These are phyloP conservation scores for Phyllosticta paracitricarpa DNA, from an alignment of 2,329 filamentous ascomycete species.

Conservation along the genomic window DNA sequence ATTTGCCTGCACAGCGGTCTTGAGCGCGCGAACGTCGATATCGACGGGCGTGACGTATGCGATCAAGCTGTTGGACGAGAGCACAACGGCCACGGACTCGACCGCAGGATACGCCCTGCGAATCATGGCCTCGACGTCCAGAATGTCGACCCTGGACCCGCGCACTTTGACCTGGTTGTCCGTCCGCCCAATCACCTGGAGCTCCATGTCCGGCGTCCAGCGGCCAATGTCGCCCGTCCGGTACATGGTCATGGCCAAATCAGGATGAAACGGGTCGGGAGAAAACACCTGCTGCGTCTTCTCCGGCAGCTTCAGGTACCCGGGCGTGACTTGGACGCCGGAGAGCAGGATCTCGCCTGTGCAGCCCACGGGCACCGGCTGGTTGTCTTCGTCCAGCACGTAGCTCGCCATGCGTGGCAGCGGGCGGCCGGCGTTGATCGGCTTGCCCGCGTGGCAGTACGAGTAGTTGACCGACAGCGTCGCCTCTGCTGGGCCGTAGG, in stretches of 20 bases:
- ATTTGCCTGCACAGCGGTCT: background rate
- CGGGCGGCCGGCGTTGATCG: constrained; percentile 3
- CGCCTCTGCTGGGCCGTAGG: constrained; percentile 7
- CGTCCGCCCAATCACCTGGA: constrained; percentile 12
- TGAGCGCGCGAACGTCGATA: background rate
- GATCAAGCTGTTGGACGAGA: background rate
- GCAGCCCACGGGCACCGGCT: constrained; percentile 7
- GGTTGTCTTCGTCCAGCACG: constrained; percentile 6
- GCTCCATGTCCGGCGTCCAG: constrained; percentile 8
- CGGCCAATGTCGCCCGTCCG: constrained; percentile 10
- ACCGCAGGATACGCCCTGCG: background rate
- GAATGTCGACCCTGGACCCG: constrained; percentile 13
- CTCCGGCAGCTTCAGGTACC: constrained; percentile 6
- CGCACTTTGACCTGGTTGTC: constrained; percentile 15
- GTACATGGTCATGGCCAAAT: constrained; percentile 7
- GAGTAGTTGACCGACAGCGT: constrained; percentile 6
- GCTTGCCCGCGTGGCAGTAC: background rate
- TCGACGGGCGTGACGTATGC: constrained; percentile 7
- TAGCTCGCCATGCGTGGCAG: constrained; percentile 7
- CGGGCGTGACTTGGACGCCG: constrained; percentile 6
- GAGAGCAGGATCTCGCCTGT: constrained; percentile 11
- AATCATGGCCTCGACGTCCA: constrained; percentile 12
- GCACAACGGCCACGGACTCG: constrained; percentile 2
- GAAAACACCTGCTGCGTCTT: constrained; percentile 2
- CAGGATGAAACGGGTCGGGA: background rate